These are phyloP conservation scores for Penicillium bialowiezense DNA, from an alignment of 495 filamentous ascomycete genomes.

Conservation along the genomic window DNA sequence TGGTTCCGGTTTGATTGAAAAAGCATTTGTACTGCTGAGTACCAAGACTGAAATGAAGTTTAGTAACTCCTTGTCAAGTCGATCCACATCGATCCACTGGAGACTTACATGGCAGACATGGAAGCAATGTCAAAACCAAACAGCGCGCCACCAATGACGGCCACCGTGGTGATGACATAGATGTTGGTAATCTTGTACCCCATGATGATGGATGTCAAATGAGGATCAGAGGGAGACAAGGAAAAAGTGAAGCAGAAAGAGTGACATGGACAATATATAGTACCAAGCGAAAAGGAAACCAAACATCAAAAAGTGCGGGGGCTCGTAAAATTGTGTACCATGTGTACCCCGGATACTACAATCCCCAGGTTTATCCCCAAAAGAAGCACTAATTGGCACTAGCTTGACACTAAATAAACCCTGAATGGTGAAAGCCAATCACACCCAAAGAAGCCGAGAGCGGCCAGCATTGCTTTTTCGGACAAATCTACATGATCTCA, in stretches of 20 bases:
- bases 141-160: slow-evolving; percentile 54
- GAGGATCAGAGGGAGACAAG: not conserved
- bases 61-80: not conserved
- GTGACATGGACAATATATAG: not conserved
- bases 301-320: not conserved
- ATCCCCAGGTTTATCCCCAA: not conserved
- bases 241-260: not conserved
- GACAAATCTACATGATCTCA: not conserved
- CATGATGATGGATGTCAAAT: slow-evolving; percentile 9
- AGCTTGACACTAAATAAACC: not conserved
- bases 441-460: not conserved
- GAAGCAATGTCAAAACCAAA: slow-evolving; percentile 75
- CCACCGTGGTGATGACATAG: slow-evolving; percentile 30
- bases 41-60: slow-evolving; percentile 24
- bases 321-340: not conserved
- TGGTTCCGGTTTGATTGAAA: slow-evolving; percentile 49
- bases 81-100: no score
- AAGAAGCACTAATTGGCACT: not conserved
- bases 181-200: slow-evolving; percentile 27
- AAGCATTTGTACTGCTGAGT: slow-evolving; percentile 57
- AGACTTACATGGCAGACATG: slow-evolving; percentile 64
- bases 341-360: not conserved
- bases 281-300: not conserved
- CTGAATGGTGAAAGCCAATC: not conserved
- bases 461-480: not conserved